Evolutionary conservation across 1,284 basidiomycete genomes (phyloP).

Genomic region (Coniophora puteana): DNA sequence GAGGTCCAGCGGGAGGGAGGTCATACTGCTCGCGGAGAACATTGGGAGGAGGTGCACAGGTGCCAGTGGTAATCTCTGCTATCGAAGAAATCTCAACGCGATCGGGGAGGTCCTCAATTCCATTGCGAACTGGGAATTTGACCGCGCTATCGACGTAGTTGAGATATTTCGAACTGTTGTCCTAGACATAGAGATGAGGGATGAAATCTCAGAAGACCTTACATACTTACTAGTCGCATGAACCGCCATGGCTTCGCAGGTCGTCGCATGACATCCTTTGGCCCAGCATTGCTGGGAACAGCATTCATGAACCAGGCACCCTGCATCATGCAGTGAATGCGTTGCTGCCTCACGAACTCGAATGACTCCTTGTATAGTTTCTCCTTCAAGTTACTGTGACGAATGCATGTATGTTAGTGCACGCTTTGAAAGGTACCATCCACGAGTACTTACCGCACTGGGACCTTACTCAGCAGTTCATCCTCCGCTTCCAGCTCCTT

Average conservation of each 20-base stretch:
- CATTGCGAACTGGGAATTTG: slow-evolving; percentile 75
- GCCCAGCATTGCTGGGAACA: slow-evolving; percentile 43
- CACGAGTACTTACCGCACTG: slow-evolving; percentile 61
- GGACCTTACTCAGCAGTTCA: slow-evolving; percentile 81
- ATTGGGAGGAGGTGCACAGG: slow-evolving; percentile 68
- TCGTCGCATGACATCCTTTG: slow-evolving; percentile 50
- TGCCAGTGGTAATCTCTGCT: slow-evolving; percentile 75
- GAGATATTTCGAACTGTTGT: slow-evolving; percentile 72
- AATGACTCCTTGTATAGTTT: slow-evolving; percentile 90
- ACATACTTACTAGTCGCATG: slow-evolving; percentile 60
- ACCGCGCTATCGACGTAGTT: slow-evolving; percentile 79
- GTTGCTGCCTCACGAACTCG: slow-evolving; percentile 89
- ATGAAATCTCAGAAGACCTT: slow-evolving; percentile 3
- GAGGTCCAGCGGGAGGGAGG: slow-evolving; percentile 48
- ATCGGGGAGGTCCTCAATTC: slow-evolving; percentile 84
- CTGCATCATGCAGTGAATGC: slow-evolving; percentile 83
- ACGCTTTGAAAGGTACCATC: slow-evolving; percentile 5
- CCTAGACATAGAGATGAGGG: slow-evolving; percentile 38
- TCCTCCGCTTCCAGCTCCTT: slow-evolving; percentile 91
- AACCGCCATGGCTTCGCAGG: slow-evolving; percentile 72
- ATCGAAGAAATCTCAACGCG: slow-evolving; percentile 79
- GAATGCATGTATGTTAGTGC: slow-evolving; percentile 3
- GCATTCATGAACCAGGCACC: slow-evolving; percentile 92
- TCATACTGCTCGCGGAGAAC: slow-evolving; percentile 57
- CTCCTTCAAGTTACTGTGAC: slow-evolving; percentile 74